Base-by-base conservation (phyloP, 495 filamentous ascomycete genomes). In the Pseudevernia furfuracea region DNA sequence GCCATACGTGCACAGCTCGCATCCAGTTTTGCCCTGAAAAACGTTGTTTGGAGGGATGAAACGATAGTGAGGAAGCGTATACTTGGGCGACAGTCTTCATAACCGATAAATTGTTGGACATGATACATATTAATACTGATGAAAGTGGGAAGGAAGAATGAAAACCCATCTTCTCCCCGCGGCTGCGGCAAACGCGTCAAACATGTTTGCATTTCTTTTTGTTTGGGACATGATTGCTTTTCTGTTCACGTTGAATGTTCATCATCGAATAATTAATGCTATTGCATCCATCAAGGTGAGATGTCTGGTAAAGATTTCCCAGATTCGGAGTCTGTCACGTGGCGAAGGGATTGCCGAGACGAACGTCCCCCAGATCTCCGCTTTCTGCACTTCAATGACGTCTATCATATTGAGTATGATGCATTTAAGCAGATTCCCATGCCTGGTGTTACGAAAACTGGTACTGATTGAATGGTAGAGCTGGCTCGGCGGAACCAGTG, bases 351-450 rank as follows among this genome's bases (percentile, higher is more conserved):
- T 44, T n/a, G 56, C n/a, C 4, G 49, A 59, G 41, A 41, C 23
- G 28, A 64, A 37, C 30, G 56, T 38, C 72, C 82, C 36, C 90
- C 90, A 23, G 88, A 89, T 74, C 77, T 96, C 34, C 84, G 92
- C 36, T 72, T 96, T 37, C 76, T 96, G 57, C 92, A 96, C 78
- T 96, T 86, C 78, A 96, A 96, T 75, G 91, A 96, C 74, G 90
- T 89, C 59, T 96, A 96, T 74, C 92, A 96, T 67, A 82, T 96
- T 58, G 89, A 94, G 79, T 83, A 76, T 64, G 76, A 71, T 61
- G 12, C 25, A 23, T 12, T 11, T 12, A 19, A 44, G 19, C 41
- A 25, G 37, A 30, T 37, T 61, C 1, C 44, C 34, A 57, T 32
- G 41, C 46, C 58, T 58, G 0, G 1, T 15, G 2, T 9, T 23